A percentile compares a stretch with the other conserved stretches of the same genome.
Evolutionary conservation across 768 basidiomycete species (phyloP).

Genomic region (Xerocomellus amylosporus): DNA sequence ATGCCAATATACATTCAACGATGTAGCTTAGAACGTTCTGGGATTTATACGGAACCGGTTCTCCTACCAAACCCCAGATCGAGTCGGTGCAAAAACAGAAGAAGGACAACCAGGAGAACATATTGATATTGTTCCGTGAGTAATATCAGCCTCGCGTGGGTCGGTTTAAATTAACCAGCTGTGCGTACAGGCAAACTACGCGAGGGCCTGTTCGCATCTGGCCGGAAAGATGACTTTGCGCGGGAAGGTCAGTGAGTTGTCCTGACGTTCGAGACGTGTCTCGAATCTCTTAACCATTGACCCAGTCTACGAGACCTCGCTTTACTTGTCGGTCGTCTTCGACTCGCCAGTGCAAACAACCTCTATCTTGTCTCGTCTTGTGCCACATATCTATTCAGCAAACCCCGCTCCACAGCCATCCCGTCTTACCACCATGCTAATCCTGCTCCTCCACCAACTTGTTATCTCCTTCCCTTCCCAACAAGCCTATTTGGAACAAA

Average conservation of each 20-base stretch:
- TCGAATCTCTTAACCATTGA: background rate
- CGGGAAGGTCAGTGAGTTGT: slow-evolving; percentile 53
- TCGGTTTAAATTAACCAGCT: background rate
- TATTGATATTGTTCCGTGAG: slow-evolving; percentile 73
- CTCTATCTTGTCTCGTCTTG: slow-evolving; percentile 58
- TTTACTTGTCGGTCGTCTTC: slow-evolving; percentile 64
- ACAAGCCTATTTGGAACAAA: slow-evolving; percentile 39
- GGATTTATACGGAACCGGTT: slow-evolving; percentile 33
- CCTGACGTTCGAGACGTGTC: background rate
- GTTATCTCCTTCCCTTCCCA: slow-evolving; percentile 64
- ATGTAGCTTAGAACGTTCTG: slow-evolving; percentile 51
- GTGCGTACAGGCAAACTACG: slow-evolving; percentile 63
- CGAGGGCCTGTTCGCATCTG: slow-evolving; percentile 65
- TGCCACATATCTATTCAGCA: slow-evolving; percentile 46
- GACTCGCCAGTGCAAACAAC: slow-evolving; percentile 57
- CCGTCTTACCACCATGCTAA: slow-evolving; percentile 37
- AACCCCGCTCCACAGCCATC: slow-evolving; percentile 14
- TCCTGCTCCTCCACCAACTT: slow-evolving; percentile 60
- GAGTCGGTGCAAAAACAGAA: slow-evolving; percentile 33
- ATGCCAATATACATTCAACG: background rate
- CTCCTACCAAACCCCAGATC: slow-evolving; percentile 1
- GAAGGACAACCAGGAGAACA: slow-evolving; percentile 60
- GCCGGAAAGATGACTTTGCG: slow-evolving; percentile 58
- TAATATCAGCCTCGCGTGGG: slow-evolving; percentile 1
- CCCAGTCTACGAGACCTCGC: slow-evolving; percentile 71